Conservation (phyloP, 805 yeast genomes). For the Monosporozyma aerobia region DNA sequence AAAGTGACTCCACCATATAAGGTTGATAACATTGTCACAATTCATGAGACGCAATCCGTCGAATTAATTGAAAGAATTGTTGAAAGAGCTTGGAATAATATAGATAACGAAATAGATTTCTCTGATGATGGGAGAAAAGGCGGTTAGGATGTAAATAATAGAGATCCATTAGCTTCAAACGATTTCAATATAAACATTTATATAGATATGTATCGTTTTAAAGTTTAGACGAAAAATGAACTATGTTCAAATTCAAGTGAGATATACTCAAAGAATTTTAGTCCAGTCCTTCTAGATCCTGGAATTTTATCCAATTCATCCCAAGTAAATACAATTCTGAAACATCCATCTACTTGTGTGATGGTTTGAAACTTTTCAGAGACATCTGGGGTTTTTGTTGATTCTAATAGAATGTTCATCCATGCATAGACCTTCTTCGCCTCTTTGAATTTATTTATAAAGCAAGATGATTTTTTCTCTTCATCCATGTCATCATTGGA, state of each 20-base stretch:
- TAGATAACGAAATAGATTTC: constrained; percentile 19
- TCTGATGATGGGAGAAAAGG: constrained; percentile 38
- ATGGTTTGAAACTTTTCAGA: constrained; percentile 2
- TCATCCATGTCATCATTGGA: no score
- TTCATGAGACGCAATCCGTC: constrained; percentile 27
- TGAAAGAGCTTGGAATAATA: constrained; percentile 39
- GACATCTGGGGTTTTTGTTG: not conserved
- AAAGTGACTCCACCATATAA: constrained; percentile 38
- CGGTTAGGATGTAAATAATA: constrained; percentile 31
- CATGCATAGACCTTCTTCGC: not conserved
- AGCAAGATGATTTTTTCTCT: not conserved
- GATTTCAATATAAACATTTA: not conserved
- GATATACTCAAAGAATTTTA: constrained; percentile 39
- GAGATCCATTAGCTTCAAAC: not conserved
- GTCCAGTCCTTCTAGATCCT: constrained; percentile 51
- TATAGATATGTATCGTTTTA: not conserved
- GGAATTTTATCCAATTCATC: constrained; percentile 56
- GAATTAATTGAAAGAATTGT: constrained; percentile 40
- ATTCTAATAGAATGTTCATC: not conserved
- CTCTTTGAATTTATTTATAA: not conserved
- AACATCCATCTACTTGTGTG: constrained; percentile 10
- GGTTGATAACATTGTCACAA: constrained; percentile 18
- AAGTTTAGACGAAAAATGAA: constrained; percentile 13
- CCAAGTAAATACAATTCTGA: constrained; percentile 30
- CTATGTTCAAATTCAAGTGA: constrained; percentile 12